phyloP scores from a whole-genome alignment of 225 moss, liverwort and hornwort species.

The Climacium dendroides region DNA sequence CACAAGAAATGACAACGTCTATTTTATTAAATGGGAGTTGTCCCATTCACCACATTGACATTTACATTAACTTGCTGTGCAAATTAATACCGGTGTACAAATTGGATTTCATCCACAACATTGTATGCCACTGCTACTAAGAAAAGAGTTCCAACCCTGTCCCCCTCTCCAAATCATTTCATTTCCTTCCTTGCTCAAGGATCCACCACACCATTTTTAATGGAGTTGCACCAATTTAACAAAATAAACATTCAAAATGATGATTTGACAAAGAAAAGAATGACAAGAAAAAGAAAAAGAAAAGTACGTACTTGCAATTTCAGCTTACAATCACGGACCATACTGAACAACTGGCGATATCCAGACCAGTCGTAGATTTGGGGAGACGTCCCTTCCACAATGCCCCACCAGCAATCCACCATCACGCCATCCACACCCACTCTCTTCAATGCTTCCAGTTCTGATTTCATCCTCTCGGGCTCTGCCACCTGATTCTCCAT shows the following conservation, averaged over 20 bases:
- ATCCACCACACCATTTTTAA: neutral
- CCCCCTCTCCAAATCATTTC: neutral
- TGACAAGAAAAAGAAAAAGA: neutral
- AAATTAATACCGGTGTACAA: neutral
- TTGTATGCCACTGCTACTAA: too few species aligned
- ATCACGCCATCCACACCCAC: conserved; percentile 57
- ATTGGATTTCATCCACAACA: neutral
- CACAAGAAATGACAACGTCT: too few species aligned
- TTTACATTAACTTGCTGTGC: neutral
- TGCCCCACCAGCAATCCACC: conserved; percentile 78
- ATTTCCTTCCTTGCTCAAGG: neutral
- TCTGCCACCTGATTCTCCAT: conserved; percentile 39
- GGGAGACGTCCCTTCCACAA: conserved; percentile 39
- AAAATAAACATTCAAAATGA: neutral
- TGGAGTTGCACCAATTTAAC: neutral
- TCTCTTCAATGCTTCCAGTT: conserved; percentile 40
- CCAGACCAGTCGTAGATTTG: conserved; percentile 45
- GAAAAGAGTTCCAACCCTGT: accelerated
- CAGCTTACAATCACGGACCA: conserved; percentile 27
- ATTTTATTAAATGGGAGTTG: neutral
- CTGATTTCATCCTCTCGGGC: conserved; percentile 22
- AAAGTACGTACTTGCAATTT: conserved; percentile 36
- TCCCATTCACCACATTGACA: neutral
- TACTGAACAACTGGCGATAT: conserved; percentile 32
- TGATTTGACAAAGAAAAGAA: too few species aligned